phyloP scores from a whole-genome alignment of 129 eudicot genomes.

The Silybum marianum region DNA sequence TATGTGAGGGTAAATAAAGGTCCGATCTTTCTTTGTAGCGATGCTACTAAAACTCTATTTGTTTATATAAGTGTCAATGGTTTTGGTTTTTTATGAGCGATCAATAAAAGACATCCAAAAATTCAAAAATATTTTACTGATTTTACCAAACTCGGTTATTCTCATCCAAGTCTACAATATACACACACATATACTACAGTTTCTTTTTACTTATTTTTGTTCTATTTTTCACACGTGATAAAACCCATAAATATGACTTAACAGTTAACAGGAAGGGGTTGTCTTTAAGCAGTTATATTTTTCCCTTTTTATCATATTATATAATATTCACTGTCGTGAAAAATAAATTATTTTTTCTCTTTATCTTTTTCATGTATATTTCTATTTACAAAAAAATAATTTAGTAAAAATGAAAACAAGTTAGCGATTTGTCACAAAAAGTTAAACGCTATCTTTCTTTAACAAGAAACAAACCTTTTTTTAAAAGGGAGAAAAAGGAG shows the following conservation, averaged over 20 bases:
- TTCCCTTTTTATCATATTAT: too few relatives aligned
- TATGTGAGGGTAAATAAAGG: too few relatives aligned
- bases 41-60: not conserved
- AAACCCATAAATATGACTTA: not conserved
- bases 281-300: not conserved
- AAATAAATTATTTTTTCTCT: too few relatives aligned
- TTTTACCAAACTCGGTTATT: not conserved
- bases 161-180: not conserved
- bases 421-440: not conserved
- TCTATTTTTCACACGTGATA: too few relatives aligned
- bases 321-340: not conserved
- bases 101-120: too few relatives aligned
- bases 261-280: not conserved
- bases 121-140: too few relatives aligned
- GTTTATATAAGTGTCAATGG: too few relatives aligned
- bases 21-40: not conserved
- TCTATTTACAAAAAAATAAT: too few relatives aligned
- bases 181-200: too few relatives aligned
- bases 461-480: not conserved
- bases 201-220: not conserved
- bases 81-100: not conserved
- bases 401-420: not conserved
- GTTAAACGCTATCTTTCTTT: not conserved
- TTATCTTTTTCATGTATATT: not conserved
- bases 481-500: not conserved